phyloP scores from a whole-genome alignment of 2,329 filamentous ascomycete genomes.

The Colletotrichum sp. region DNA sequence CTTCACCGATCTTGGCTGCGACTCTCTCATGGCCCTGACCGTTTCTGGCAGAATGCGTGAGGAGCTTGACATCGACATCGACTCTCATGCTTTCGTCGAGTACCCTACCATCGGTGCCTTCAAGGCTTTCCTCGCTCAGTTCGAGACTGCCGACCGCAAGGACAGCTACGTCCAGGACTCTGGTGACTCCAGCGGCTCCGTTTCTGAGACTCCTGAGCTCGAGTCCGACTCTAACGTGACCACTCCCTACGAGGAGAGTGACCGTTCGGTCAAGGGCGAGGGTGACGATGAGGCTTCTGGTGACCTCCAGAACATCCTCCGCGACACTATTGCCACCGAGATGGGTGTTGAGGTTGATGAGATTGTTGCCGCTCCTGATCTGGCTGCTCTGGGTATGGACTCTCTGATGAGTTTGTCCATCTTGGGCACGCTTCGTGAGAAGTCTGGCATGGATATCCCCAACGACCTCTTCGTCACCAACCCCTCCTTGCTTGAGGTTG shows the following conservation, averaged over 20 bases:
- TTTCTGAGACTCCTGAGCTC: constrained; percentile 50
- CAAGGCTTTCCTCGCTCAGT: constrained; percentile 46
- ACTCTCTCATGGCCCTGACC: constrained; percentile 66
- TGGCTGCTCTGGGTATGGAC: constrained; percentile 64
- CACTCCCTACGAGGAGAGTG: constrained; percentile 57
- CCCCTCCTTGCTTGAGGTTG: constrained; percentile 68
- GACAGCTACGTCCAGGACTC: constrained; percentile 32
- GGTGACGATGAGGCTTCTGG: constrained; percentile 35
- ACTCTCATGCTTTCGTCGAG: constrained; percentile 59
- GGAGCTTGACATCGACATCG: constrained; percentile 60
- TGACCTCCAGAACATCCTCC: constrained; percentile 58
- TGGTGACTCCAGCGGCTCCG: constrained; percentile 40
- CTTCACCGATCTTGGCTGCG: constrained; percentile 63
- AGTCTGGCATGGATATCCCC: constrained; percentile 58
- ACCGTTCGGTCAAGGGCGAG: constrained; percentile 49
- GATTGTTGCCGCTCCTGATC: constrained; percentile 56
- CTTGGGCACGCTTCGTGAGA: constrained; percentile 58
- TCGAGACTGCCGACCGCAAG: constrained; percentile 32
- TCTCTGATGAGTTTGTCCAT: constrained; percentile 64
- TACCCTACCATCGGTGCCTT: constrained; percentile 60
- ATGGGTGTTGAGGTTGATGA: constrained; percentile 75
- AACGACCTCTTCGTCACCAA: constrained; percentile 67
- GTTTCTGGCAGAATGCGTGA: constrained; percentile 63
- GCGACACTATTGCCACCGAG: constrained; percentile 72
- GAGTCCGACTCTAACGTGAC: constrained; percentile 57